Evolutionary conservation across 2,329 filamentous ascomycete genomes (phyloP).

Genomic region (Aspergillus sp.): DNA sequence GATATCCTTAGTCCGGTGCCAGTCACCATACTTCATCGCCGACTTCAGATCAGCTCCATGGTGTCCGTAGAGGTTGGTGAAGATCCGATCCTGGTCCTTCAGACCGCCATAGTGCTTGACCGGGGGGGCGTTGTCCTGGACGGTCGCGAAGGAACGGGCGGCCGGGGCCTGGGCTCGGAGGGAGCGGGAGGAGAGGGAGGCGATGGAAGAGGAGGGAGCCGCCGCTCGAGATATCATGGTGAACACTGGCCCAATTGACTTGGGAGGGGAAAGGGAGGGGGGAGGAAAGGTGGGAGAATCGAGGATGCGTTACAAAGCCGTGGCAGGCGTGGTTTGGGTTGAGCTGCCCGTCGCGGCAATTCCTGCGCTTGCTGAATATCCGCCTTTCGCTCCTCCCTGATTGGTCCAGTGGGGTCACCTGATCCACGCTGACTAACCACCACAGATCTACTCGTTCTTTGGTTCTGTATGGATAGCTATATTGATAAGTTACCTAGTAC

Average conservation of each 20-base stretch:
- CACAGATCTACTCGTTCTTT: no score
- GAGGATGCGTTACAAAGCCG: constrained; percentile 15
- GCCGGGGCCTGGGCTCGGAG: constrained; percentile 43
- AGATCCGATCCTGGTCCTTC: constrained; percentile 96
- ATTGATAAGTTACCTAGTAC: no score
- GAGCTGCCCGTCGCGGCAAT: constrained; percentile 21
- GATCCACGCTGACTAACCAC: constrained; percentile 15
- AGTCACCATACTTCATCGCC: constrained; percentile 97
- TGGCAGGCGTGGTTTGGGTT: constrained; percentile 7
- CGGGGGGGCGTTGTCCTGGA: constrained; percentile 65
- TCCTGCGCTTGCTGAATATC: constrained; percentile 44
- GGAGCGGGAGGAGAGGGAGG: constrained; percentile 44
- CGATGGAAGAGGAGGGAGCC: constrained; percentile 46
- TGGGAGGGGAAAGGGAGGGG: constrained; percentile 28
- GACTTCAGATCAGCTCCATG: constrained; percentile 88
- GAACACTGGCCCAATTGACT: constrained; percentile 39
- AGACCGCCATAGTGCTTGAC: constrained; percentile 78
- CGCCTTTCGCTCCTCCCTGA: constrained; percentile 39
- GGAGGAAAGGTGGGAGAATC: constrained; percentile 21
- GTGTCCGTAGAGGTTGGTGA: constrained; percentile 96
- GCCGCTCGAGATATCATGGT: constrained; percentile 51
- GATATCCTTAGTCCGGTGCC: constrained; percentile 99
- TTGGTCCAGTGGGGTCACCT: constrained; percentile 39
- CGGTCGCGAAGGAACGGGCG: constrained; percentile 74
- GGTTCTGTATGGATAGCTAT: no score